Evolutionary conservation across 129 eudicot species (phyloP).

Genomic region (Deinandra increscens): DNA sequence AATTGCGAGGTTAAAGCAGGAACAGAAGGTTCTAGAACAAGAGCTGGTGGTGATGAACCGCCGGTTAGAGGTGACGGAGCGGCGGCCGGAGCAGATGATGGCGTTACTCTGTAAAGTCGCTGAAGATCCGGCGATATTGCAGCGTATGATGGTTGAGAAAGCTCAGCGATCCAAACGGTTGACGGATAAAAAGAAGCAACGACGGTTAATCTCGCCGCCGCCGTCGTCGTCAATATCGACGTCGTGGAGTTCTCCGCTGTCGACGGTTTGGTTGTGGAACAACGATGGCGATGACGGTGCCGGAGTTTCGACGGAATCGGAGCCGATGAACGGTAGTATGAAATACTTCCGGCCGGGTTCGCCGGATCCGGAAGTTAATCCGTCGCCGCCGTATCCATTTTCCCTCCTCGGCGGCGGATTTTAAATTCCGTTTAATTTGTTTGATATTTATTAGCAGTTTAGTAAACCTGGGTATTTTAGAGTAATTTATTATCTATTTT

Average conservation of each 20-base stretch:
- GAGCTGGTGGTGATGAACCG: constrained; percentile 59
- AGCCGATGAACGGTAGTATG: constrained; percentile 3
- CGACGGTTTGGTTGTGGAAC: constrained; percentile 37
- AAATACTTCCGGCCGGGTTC: constrained; percentile 31
- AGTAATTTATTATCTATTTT: too few species aligned
- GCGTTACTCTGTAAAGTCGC: constrained; percentile 64
- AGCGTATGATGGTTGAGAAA: constrained; percentile 53
- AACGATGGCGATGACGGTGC: not conserved
- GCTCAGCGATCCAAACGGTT: constrained; percentile 33
- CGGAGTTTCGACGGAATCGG: too few species aligned
- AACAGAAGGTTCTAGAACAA: constrained; percentile 57
- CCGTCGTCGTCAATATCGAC: constrained; percentile 20
- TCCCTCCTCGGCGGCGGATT: constrained; percentile 75
- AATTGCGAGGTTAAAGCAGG: constrained; percentile 58
- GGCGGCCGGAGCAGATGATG: constrained; percentile 89
- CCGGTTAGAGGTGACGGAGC: constrained; percentile 68
- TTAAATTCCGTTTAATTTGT: constrained; percentile 32
- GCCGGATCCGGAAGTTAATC: constrained; percentile 27
- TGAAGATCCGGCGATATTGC: constrained; percentile 69
- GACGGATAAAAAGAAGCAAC: constrained; percentile 43
- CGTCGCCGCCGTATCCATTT: constrained; percentile 66
- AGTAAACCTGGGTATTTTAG: not conserved
- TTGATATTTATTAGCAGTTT: not conserved
- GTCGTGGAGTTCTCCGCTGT: constrained; percentile 31
- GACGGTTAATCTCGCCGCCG: constrained; percentile 24